Conservation (phyloP, 2,329 filamentous ascomycete genomes). For the Geosmithia flava region DNA sequence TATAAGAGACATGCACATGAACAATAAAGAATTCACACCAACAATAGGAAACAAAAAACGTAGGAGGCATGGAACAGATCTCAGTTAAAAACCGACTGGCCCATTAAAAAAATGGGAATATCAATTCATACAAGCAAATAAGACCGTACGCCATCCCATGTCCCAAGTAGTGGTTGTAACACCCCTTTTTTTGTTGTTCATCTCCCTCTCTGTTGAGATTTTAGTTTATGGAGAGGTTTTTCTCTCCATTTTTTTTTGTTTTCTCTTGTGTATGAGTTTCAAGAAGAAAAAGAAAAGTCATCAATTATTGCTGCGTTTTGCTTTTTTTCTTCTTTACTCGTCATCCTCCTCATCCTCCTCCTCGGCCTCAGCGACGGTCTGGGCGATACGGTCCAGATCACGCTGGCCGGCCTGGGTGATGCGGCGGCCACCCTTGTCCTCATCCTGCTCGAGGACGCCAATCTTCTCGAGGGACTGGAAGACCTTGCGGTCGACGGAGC, state of each 20-base stretch:
- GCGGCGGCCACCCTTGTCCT: slow-evolving; percentile 96
- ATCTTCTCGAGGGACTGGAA: slow-evolving; percentile 99
- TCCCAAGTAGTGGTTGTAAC: background rate
- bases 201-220: no score
- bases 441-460: slow-evolving; percentile 91
- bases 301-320: background rate
- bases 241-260: background rate
- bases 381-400: slow-evolving; percentile 94
- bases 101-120: background rate
- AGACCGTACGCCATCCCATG: background rate
- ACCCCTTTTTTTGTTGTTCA: no score
- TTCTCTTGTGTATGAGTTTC: no score
- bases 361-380: slow-evolving; percentile 64
- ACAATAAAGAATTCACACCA: background rate
- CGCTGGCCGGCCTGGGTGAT: slow-evolving; percentile 98
- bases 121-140: background rate
- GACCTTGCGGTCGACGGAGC: slow-evolving; percentile 93
- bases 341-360: slow-evolving; percentile 55
- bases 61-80: background rate
- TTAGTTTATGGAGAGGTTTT: background rate
- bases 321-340: slow-evolving; percentile 38
- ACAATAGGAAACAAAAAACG: slow-evolving; percentile 7
- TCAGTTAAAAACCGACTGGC: background rate
- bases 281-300: no score
- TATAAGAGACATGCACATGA: no score